Evolutionary conservation across 371 early-diverging fungal genomes (phyloP), one percentile per base, ranked within the genome.

Genomic region (Rhizopus stolonifer): DNA sequence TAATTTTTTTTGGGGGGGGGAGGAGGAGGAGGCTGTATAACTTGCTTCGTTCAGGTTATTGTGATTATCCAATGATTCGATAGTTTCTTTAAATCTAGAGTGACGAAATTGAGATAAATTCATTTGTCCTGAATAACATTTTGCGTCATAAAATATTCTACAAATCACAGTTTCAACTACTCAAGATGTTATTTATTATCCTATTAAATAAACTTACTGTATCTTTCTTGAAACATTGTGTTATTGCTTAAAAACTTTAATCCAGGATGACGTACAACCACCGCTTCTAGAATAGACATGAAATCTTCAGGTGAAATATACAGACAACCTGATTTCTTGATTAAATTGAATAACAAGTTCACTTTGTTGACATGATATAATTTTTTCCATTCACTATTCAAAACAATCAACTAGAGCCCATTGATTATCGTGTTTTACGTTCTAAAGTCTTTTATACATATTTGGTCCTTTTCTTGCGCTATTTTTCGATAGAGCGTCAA

Each of bases 221-320:
- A 95, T 23, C 90, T 80, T 51, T 84, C 85, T 64, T 91, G 88
- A 71, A 94, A 94, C 40, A 90, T 81, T 11, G 81, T 70, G 67
- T 92, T 84, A 29, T 82, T 76, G 5, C 81, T 67, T 39, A 95
- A 65, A 61, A 93, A 94, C 59, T 85, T 86, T n/a, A 95, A 77
- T 21, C 90, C 94, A 15, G 88, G 90, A 63, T 95, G 94, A 59
- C 88, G 81, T 33, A 83, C 72, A 4, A 92, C 76, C 29, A 90
- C 70, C 53, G 88, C 80, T 65, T 84, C 79, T 32, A 82, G 51
- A 6, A 81, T 66, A 3, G 70, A 59, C 2, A 78, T 45, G 25
- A 73, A 66, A 46, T 84, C 83, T 50, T 69, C 72, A 14, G 81
- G 79, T 17, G 60, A 48, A 29, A 83, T 53, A 47, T 56, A 70